Percentiles rank a stretch among this genome's conserved stretches.
phyloP scores from a whole-genome alignment of 108 stramenopile genomes.

The Skeletonema potamos region DNA sequence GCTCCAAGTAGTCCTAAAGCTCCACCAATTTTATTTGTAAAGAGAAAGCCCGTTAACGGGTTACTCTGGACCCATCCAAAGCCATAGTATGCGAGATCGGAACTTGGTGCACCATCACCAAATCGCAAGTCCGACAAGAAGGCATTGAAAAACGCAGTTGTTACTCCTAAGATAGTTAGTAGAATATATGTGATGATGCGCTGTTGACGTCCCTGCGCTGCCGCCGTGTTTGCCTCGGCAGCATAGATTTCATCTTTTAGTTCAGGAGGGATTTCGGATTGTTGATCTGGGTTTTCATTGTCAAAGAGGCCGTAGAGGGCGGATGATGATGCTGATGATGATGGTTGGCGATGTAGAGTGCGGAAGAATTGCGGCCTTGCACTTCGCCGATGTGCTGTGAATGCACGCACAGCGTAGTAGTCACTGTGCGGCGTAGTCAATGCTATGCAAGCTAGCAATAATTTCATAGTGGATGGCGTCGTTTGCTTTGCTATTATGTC shows the following conservation, averaged over 20 bases:
- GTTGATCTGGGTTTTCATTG: not conserved
- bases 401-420: not conserved
- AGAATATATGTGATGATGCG: conserved; percentile 62
- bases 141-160: conserved; percentile 63
- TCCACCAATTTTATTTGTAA: conserved; percentile 80
- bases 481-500: too few relatives aligned
- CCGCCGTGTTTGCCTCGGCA: conserved; percentile 81
- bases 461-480: not conserved
- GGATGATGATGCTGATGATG: not conserved
- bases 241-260: conserved; percentile 62
- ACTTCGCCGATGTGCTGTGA: not conserved
- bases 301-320: conserved; percentile 17
- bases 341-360: not conserved
- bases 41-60: conserved; percentile 52
- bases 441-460: not conserved
- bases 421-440: not conserved
- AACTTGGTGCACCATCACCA: conserved; percentile 37
- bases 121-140: conserved; percentile 68
- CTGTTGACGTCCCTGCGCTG: conserved; percentile 63
- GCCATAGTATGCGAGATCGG: conserved; percentile 50
- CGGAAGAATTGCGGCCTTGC: not conserved
- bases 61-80: conserved; percentile 77
- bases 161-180: conserved; percentile 42
- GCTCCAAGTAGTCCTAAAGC: conserved; percentile 56
- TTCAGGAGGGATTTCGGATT: conserved; percentile 56